These are phyloP conservation scores for Orbilia oligospora DNA, from an alignment of 2,329 filamentous ascomycete species.

Conservation along the genomic window DNA sequence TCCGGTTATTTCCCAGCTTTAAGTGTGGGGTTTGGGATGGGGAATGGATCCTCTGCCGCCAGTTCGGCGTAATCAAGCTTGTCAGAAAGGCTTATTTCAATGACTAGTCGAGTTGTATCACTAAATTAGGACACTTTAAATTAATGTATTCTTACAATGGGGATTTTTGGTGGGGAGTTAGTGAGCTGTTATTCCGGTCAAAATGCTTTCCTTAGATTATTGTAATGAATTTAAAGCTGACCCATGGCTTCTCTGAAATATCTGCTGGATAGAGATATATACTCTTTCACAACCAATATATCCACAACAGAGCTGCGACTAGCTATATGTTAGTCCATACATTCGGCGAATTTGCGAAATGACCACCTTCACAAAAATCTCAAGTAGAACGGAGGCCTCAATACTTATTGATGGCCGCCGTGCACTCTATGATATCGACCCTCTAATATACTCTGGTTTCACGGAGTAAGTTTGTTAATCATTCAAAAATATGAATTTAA, in stretches of 20 bases:
- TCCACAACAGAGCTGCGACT: neutral
- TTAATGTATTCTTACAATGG: neutral
- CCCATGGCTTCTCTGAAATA: neutral
- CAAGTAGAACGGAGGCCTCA: constrained; percentile 33
- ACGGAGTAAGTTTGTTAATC: constrained; percentile 76
- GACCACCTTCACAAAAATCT: constrained; percentile 50
- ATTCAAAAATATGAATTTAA: neutral
- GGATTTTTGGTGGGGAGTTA: neutral
- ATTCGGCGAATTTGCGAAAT: constrained; percentile 9
- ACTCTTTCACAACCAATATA: too few species aligned
- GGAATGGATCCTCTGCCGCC: constrained; percentile 1
- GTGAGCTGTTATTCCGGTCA: neutral
- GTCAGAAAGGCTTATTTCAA: constrained; percentile 27
- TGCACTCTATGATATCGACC: constrained; percentile 80
- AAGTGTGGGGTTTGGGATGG: neutral
- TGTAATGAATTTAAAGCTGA: neutral
- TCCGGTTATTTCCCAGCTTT: constrained; percentile 27
- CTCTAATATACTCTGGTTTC: constrained; percentile 87
- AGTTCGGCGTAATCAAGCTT: constrained; percentile 27
- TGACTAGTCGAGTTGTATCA: neutral
- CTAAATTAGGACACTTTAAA: too few species aligned
- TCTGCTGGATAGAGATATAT: too few species aligned
- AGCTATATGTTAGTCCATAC: too few species aligned
- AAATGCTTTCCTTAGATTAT: neutral
- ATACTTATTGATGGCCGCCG: constrained; percentile 71